Conservation (phyloP, 495 filamentous ascomycete species). For the Daldinia caldariorum region DNA sequence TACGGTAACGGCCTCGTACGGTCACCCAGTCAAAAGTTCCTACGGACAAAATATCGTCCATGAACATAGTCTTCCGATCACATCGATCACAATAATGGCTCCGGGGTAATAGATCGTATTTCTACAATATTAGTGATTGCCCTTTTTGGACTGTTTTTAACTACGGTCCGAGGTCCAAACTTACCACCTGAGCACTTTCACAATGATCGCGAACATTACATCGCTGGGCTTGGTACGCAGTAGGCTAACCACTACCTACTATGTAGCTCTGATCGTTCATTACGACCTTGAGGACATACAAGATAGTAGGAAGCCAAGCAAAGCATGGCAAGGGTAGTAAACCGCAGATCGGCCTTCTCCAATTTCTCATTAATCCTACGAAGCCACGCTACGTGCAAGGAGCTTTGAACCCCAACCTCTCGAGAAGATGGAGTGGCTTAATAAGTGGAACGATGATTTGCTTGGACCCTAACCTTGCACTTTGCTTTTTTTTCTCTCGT, state of each 20-base stretch:
- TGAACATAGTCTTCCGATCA: background rate
- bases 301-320: slow-evolving; percentile 12
- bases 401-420: slow-evolving; percentile 37
- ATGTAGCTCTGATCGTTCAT: background rate
- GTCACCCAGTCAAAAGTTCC: background rate
- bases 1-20: background rate
- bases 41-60: background rate
- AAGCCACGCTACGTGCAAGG: slow-evolving; percentile 30
- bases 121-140: slow-evolving; percentile 28
- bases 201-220: slow-evolving; percentile 7
- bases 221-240: slow-evolving; percentile 1
- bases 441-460: slow-evolving; percentile 42
- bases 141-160: slow-evolving; percentile 27
- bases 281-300: slow-evolving; percentile 7
- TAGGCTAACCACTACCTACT: slow-evolving; percentile 4
- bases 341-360: slow-evolving; percentile 37
- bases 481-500: background rate
- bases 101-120: slow-evolving; percentile 13
- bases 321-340: slow-evolving; percentile 13
- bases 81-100: slow-evolving; percentile 6
- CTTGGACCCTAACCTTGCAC: slow-evolving; percentile 20
- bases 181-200: slow-evolving; percentile 4
- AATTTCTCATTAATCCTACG: slow-evolving; percentile 41
- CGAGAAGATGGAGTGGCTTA: slow-evolving; percentile 29
- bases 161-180: slow-evolving; percentile 21